These are phyloP conservation scores for Capsicum baccatum DNA, from an alignment of 257 asterid species.

Conservation along the genomic window DNA sequence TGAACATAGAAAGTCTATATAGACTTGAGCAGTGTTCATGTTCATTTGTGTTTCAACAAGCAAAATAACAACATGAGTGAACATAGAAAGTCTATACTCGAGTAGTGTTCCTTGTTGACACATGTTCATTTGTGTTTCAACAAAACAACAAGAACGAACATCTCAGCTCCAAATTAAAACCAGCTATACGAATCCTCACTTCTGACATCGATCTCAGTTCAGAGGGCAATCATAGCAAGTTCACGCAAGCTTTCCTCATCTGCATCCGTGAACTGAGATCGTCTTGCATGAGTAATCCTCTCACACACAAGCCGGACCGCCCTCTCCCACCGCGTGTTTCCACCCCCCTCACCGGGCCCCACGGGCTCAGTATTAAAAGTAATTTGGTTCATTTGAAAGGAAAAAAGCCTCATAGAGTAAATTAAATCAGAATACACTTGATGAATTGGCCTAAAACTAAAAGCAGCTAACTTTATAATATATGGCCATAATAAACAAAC, in stretches of 20 bases:
- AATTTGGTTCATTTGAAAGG: conserved; percentile 26
- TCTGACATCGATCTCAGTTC: not conserved
- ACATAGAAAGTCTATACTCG: not conserved
- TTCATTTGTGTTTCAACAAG: not conserved
- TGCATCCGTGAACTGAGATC: not conserved
- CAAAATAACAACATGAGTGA: not conserved
- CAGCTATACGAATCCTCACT: not conserved
- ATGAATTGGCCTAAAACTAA: conserved; percentile 20
- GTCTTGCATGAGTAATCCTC: conserved; percentile 28
- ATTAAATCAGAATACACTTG: conserved; percentile 9
- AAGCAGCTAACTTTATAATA: not conserved
- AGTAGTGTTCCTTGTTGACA: not conserved
- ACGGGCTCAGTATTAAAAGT: not conserved
- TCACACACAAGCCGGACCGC: conserved; percentile 6
- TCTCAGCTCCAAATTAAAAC: not conserved
- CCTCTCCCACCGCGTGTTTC: conserved; percentile 27
- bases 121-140: not conserved
- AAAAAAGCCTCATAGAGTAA: conserved; percentile 16
- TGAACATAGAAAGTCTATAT: not conserved
- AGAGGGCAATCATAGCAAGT: conserved; percentile 33
- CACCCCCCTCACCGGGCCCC: not conserved
- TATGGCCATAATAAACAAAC: conserved; percentile 18
- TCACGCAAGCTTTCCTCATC: conserved; percentile 32
- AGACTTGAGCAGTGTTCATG: not conserved
- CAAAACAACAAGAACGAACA: not conserved